Percentiles rank a stretch among this genome's conserved stretches.
Evolutionary conservation across 2,329 filamentous ascomycete genomes (phyloP).

Genomic region (Fusarium buxicola): DNA sequence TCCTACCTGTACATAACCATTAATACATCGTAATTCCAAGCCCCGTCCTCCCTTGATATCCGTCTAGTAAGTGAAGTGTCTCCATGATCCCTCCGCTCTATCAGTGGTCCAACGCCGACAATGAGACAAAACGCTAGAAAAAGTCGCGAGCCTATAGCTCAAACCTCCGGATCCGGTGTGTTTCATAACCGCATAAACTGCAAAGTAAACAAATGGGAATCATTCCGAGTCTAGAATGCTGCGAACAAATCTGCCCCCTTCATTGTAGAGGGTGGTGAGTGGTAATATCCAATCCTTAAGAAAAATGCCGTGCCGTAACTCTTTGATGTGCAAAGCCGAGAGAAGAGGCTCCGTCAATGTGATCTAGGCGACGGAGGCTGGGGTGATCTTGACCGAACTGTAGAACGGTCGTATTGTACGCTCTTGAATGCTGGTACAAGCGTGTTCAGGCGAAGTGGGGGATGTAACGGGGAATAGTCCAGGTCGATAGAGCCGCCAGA

Average conservation of each 20-base stretch:
- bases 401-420: slow-evolving; percentile 38
- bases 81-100: slow-evolving; percentile 32
- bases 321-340: slow-evolving; percentile 1
- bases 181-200: slow-evolving; percentile 25
- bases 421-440: slow-evolving; percentile 38
- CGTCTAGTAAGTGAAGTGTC: slow-evolving; percentile 27
- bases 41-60: not conserved
- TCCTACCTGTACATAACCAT: slow-evolving; percentile 18
- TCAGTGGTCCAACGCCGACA: slow-evolving; percentile 34
- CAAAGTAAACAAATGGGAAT: slow-evolving; percentile 8
- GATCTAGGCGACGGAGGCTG: slow-evolving; percentile 44
- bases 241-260: slow-evolving; percentile 27
- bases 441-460: slow-evolving; percentile 33
- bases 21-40: slow-evolving; percentile 14
- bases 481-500: slow-evolving; percentile 33
- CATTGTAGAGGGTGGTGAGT: slow-evolving; percentile 22
- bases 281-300: slow-evolving; percentile 34
- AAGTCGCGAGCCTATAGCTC: slow-evolving; percentile 3
- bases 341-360: slow-evolving; percentile 17
- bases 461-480: slow-evolving; percentile 22
- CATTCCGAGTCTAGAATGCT: slow-evolving; percentile 32
- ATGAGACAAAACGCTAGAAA: slow-evolving; percentile 11
- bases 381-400: slow-evolving; percentile 41
- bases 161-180: slow-evolving; percentile 1
- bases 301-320: slow-evolving; percentile 23